phyloP scores from a whole-genome alignment of 176 grass and related monocot genomes.

The Phragmites australis region DNA sequence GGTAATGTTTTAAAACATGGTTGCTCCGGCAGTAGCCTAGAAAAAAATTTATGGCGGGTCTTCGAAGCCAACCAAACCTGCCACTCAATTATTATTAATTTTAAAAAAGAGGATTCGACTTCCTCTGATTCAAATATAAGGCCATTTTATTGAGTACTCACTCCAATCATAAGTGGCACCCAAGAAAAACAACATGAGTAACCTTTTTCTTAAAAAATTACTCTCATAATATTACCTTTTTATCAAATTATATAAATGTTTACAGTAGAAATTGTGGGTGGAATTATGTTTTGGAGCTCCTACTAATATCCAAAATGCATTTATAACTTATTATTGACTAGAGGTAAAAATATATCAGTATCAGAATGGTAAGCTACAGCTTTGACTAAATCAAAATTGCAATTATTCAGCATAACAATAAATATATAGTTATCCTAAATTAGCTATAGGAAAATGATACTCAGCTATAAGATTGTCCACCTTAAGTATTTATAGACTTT shows the following conservation, averaged over 20 bases:
- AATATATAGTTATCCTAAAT: constrained; percentile 1
- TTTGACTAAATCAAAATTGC: constrained; percentile 18
- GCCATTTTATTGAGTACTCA: not conserved
- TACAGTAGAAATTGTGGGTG: not conserved
- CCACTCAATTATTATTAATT: not conserved
- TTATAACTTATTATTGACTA: not conserved
- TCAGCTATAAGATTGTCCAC: not conserved
- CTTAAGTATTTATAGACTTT: not conserved
- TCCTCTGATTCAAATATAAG: not conserved
- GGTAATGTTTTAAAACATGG: constrained; percentile 5
- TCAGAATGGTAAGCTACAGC: not conserved
- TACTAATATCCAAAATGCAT: not conserved
- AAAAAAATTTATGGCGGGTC: not conserved
- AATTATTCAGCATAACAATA: not conserved
- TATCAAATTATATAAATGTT: not conserved
- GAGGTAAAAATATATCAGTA: not conserved
- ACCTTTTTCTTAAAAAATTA: not conserved
- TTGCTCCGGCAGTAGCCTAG: not conserved
- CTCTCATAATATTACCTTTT: not conserved
- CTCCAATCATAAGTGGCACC: not conserved
- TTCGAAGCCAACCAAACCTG: not conserved
- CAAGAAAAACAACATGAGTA: not conserved
- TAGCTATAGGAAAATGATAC: constrained; percentile 2
- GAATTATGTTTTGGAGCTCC: not conserved
- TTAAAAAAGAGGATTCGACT: not conserved